phyloP scores from a whole-genome alignment of 345 rosid species.

The Kandelia obovata region DNA sequence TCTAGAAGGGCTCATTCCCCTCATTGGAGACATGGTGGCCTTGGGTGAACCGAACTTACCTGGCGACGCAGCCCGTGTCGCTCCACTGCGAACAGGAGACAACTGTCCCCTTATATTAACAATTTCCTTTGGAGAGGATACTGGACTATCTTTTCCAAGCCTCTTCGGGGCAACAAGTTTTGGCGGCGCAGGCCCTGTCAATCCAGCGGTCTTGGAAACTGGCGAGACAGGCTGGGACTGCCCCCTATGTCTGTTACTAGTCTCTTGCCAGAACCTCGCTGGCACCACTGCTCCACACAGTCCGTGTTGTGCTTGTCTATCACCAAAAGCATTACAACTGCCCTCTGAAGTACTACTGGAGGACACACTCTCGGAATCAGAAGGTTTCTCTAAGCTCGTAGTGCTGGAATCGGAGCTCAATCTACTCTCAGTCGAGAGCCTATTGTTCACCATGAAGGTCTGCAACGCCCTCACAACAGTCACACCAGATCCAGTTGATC shows the following conservation, averaged over 20 bases:
- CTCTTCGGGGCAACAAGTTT: conserved; percentile 43
- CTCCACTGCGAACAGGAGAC: conserved; percentile 52
- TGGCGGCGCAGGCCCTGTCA: conserved; percentile 34
- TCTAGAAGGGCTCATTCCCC: conserved; percentile 69
- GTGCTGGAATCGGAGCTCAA: conserved; percentile 50
- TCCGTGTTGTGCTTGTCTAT: conserved; percentile 32
- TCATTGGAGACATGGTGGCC: conserved; percentile 48
- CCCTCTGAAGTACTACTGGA: conserved; percentile 65
- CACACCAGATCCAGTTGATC: conserved; percentile 41
- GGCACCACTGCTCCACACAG: conserved; percentile 40
- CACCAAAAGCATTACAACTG: conserved; percentile 19
- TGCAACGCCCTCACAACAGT: conserved; percentile 53
- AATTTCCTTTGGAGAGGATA: conserved; percentile 53
- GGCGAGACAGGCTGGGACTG: conserved; percentile 47
- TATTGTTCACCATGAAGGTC: conserved; percentile 47
- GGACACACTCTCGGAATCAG: conserved; percentile 85
- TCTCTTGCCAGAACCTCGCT: conserved; percentile 55
- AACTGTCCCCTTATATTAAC: conserved; percentile 45
- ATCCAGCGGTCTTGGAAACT: conserved; percentile 28
- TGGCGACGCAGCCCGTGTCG: conserved; percentile 63
- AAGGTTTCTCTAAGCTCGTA: conserved; percentile 34
- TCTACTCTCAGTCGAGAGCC: conserved; percentile 48
- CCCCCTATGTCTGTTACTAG: conserved; percentile 41
- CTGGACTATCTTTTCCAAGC: conserved; percentile 46
- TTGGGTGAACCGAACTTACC: conserved; percentile 45